These are phyloP conservation scores for Colletotrichum euphorbiae DNA, from an alignment of 2,329 filamentous ascomycete species.

Conservation along the genomic window DNA sequence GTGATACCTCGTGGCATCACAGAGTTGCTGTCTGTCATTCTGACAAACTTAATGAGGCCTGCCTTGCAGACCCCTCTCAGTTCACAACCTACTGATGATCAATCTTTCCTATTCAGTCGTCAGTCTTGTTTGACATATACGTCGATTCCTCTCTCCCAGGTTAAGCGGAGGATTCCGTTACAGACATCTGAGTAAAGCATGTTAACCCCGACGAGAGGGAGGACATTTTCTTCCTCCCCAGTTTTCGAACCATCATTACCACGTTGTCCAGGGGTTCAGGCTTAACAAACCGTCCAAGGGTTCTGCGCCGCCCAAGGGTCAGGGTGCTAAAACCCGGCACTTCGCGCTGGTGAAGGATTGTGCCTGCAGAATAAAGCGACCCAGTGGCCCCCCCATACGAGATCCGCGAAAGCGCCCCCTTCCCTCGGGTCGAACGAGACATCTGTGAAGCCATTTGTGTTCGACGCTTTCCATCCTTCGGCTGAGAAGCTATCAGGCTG, in stretches of 20 bases:
- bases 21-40: slow-evolving; percentile 1
- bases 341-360: slow-evolving; percentile 6
- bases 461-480: background rate
- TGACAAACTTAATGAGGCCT: background rate
- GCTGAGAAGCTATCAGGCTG: slow-evolving; percentile 18
- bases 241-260: slow-evolving; percentile 16
- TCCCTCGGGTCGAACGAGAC: background rate
- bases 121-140: slow-evolving; percentile 6
- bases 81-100: background rate
- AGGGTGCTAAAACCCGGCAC: background rate
- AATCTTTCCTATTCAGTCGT: background rate
- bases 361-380: slow-evolving; percentile 27
- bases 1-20: slow-evolving; percentile 24
- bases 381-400: slow-evolving; percentile 4
- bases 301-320: slow-evolving; percentile 9
- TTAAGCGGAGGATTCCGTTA: background rate
- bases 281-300: background rate
- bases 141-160: background rate
- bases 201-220: background rate
- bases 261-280: slow-evolving; percentile 16
- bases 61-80: background rate
- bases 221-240: slow-evolving; percentile 1
- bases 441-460: background rate
- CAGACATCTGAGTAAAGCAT: background rate
- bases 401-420: background rate